Base-by-base conservation (phyloP, 2,329 filamentous ascomycete genomes). In the Neopestalotiopsis rosae region DNA sequence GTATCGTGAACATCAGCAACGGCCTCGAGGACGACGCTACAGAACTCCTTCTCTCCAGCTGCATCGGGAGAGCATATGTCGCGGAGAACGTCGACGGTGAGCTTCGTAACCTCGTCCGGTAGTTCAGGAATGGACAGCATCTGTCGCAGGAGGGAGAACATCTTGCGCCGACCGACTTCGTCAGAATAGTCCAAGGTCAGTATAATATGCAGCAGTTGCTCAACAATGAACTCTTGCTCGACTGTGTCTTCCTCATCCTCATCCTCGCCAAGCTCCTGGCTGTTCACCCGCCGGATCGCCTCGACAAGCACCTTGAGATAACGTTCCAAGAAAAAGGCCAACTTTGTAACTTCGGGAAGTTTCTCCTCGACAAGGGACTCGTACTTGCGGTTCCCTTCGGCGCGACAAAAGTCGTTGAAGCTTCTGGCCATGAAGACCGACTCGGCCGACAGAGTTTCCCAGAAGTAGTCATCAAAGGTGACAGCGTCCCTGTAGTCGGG, bases 1-100 rank as follows among this genome's bases (percentile, higher is more conserved):
- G 93, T 95, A 78, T 99, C 96, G 79, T 98, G 95, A 13, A 99
- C 95, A 81, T 99, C 96, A 3, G 95, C 94, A 69, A 99, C 94
- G 32, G 95, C 94, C 81, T 99, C 96, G 28, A 98, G 89, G 20
- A 98, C 92, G 45, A 96, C 86, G 72, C 91, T 92, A 80, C 92
- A 94, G 77, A 96, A 96, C 75, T 96, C 93, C 58, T 91, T 89
- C 81, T 96, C 93, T 30, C 92, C 92, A 17, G 90, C 89, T 7
- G 87, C 83, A 74, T 93, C 90, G 3, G 87, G 88, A 0, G 94
- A 93, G 78, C 94, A 98, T 56, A 97, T 94, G 66, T 92, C 91
- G 67, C 94, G 90, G 10, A 98, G 85, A 0, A 92, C 92, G 74
- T 97, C 91, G 28, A 97, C 89, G 0, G 91, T 91, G 65, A 99